Percentiles rank a stretch among this genome's conserved stretches.
Evolutionary conservation across 2,329 filamentous ascomycete genomes (phyloP).

Genomic region (Colletotrichum paranaense): DNA sequence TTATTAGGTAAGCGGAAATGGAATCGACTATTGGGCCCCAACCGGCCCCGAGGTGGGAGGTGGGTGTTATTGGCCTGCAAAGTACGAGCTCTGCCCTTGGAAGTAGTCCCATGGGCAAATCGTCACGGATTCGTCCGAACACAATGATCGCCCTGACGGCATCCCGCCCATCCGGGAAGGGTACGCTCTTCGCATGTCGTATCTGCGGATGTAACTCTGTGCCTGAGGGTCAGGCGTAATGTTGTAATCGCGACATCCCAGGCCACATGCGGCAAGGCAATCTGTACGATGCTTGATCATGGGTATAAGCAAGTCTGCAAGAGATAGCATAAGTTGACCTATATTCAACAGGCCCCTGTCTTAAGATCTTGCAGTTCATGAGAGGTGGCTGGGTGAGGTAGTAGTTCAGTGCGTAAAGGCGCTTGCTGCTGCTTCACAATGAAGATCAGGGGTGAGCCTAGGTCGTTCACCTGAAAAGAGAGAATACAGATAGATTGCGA

Average conservation of each 20-base stretch:
- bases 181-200: not conserved
- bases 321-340: not conserved
- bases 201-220: not conserved
- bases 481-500: slow-evolving; percentile 18
- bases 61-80: not conserved
- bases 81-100: not conserved
- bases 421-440: slow-evolving; percentile 9
- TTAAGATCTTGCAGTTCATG: not conserved
- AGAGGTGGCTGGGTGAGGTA: slow-evolving; percentile 3
- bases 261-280: not conserved
- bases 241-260: not conserved
- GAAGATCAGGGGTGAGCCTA: slow-evolving; percentile 22
- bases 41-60: not conserved
- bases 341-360: slow-evolving; percentile 1
- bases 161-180: not conserved
- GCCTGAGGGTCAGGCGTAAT: not conserved
- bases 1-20: not conserved
- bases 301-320: not conserved
- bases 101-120: not conserved
- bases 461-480: slow-evolving; percentile 6
- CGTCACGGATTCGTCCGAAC: not conserved
- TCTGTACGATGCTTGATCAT: not conserved
- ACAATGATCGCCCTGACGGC: not conserved
- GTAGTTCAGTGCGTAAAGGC: slow-evolving; percentile 5
- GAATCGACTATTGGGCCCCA: too few relatives aligned